Conservation (phyloP, 2,329 filamentous ascomycete species). For the Cladophialophora psammophila region DNA sequence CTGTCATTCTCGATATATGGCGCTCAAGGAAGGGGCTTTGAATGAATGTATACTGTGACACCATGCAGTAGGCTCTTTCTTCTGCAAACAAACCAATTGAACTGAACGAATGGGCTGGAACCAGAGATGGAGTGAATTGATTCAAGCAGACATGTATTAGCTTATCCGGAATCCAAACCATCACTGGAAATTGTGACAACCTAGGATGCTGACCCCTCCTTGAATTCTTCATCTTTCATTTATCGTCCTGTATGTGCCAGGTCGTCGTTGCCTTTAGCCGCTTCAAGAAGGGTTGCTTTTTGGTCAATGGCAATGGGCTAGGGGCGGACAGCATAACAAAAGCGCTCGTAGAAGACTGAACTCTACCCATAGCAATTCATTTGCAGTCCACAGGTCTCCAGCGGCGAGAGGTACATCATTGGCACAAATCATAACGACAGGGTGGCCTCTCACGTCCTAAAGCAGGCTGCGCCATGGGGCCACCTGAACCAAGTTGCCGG, state of each 20-base stretch:
- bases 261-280: background rate
- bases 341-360: background rate
- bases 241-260: background rate
- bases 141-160: conserved; percentile 30
- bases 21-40: conserved; percentile 34
- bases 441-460: background rate
- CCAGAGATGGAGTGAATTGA: conserved; percentile 20
- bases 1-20: conserved; percentile 32
- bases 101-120: conserved; percentile 12
- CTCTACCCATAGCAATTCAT: background rate
- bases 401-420: background rate
- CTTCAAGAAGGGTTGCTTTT: background rate
- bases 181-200: conserved; percentile 23
- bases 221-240: background rate
- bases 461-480: background rate
- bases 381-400: background rate
- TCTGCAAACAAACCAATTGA: conserved; percentile 7
- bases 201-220: background rate
- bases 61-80: conserved; percentile 25
- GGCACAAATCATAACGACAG: background rate
- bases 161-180: conserved; percentile 23
- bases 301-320: background rate
- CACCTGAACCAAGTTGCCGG: background rate
- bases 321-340: background rate
- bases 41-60: conserved; percentile 34